Evolutionary conservation across 192 early-diverging fungal species (phyloP).

Genomic region (Phlyctochytrium bullatum): DNA sequence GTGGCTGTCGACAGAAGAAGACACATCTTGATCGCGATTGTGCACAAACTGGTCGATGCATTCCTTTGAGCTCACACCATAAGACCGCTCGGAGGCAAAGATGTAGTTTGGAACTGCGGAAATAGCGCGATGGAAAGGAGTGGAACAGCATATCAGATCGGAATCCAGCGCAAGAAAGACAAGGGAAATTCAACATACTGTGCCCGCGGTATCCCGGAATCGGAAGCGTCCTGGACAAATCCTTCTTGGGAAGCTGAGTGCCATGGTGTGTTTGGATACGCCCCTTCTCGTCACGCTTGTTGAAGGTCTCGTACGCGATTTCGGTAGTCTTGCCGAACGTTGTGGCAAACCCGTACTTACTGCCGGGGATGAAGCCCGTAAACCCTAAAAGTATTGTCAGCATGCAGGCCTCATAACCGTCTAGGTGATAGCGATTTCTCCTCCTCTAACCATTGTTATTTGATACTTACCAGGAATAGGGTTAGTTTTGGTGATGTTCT

Average conservation of each 20-base stretch:
- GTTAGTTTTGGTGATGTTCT: slow-evolving; percentile 26
- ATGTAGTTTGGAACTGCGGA: slow-evolving; percentile 38
- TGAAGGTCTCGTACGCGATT: slow-evolving; percentile 51
- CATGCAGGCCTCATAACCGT: slow-evolving; percentile 8
- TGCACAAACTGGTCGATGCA: slow-evolving; percentile 34
- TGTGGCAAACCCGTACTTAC: slow-evolving; percentile 38
- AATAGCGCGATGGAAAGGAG: not conserved
- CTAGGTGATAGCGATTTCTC: not conserved
- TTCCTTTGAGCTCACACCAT: slow-evolving; percentile 38
- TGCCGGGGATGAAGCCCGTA: slow-evolving; percentile 56
- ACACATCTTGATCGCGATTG: too few species aligned
- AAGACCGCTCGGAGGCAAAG: slow-evolving; percentile 44
- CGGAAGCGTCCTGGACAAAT: slow-evolving; percentile 35
- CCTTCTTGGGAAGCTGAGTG: slow-evolving; percentile 36
- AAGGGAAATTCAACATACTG: slow-evolving; percentile 22
- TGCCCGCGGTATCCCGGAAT: slow-evolving; percentile 55
- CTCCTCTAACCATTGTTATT: not conserved
- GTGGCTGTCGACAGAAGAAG: too few species aligned
- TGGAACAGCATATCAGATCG: not conserved
- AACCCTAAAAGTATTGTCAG: slow-evolving; percentile 32
- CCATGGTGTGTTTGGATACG: slow-evolving; percentile 17
- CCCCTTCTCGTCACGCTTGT: slow-evolving; percentile 45
- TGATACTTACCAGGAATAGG: slow-evolving; percentile 41
- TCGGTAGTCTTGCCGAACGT: slow-evolving; percentile 53
- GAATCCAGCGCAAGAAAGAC: slow-evolving; percentile 4